A percentile compares a stretch with the other conserved stretches of the same genome.
Conservation (phyloP, 257 asterid species). For the Verbascum thapsus region DNA sequence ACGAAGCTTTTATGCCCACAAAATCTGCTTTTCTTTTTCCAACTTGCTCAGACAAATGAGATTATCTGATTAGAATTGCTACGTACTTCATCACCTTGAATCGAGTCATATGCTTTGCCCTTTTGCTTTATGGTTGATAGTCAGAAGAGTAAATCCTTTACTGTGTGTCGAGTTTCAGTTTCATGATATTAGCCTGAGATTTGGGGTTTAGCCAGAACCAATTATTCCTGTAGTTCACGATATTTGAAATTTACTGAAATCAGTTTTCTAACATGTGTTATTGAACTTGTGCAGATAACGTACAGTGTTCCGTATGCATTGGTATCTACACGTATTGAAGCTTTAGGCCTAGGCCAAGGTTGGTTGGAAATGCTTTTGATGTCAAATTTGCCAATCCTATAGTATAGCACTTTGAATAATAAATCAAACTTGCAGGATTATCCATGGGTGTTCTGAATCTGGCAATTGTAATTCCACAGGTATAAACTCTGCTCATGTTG, state of each 20-base stretch:
- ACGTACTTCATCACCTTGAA: not conserved
- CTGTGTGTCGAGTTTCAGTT: not conserved
- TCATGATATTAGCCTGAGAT: slow-evolving; percentile 4
- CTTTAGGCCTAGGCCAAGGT: slow-evolving; percentile 92
- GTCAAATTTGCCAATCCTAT: slow-evolving; percentile 5
- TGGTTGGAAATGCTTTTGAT: slow-evolving; percentile 34
- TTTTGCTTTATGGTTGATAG: not conserved
- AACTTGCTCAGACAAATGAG: not conserved
- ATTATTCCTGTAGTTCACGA: not conserved
- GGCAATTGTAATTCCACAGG: slow-evolving; percentile 92
- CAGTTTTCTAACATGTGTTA: not conserved
- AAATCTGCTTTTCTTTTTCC: not conserved
- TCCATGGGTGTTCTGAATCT: slow-evolving; percentile 88
- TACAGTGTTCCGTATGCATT: slow-evolving; percentile 93
- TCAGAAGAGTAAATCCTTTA: not conserved
- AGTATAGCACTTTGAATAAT: slow-evolving; percentile 30
- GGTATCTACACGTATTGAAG: slow-evolving; percentile 74
- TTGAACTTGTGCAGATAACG: slow-evolving; percentile 55
- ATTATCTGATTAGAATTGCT: not conserved
- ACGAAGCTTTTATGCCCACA: not conserved
- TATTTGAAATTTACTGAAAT: not conserved
- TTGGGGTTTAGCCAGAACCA: not conserved
- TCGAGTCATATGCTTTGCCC: not conserved
- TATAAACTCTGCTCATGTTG: slow-evolving; percentile 28
- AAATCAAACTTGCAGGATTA: slow-evolving; percentile 58